phyloP scores from a whole-genome alignment of 441 rosid genomes.

The Pelargonium myrrhifolium region DNA sequence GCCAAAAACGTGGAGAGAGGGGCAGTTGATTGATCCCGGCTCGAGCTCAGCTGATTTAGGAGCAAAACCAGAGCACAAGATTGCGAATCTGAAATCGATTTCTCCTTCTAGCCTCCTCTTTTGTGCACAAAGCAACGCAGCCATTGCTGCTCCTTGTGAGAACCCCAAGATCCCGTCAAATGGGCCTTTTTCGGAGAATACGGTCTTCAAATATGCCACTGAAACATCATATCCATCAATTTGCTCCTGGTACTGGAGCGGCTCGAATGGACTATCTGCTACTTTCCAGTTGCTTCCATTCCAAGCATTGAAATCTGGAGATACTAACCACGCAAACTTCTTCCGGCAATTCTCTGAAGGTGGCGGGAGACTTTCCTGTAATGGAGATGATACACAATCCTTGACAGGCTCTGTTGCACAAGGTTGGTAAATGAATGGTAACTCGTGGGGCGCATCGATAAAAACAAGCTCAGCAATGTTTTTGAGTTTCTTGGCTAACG shows the following conservation, averaged over 20 bases:
- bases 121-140: constrained; percentile 52
- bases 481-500: constrained; percentile 85
- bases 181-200: constrained; percentile 54
- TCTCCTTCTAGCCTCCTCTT: constrained; percentile 33
- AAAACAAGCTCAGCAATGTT: constrained; percentile 62
- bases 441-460: constrained; percentile 73
- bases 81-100: constrained; percentile 61
- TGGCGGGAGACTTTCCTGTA: constrained; percentile 32
- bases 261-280: constrained; percentile 58
- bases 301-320: constrained; percentile 34
- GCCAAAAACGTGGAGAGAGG: constrained; percentile 87
- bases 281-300: constrained; percentile 44
- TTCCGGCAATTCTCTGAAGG: constrained; percentile 45
- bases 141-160: constrained; percentile 92
- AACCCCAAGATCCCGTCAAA: constrained; percentile 90
- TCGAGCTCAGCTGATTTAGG: constrained; percentile 26
- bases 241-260: constrained; percentile 73
- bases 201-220: constrained; percentile 37
- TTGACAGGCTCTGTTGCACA: constrained; percentile 9
- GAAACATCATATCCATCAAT: constrained; percentile 67
- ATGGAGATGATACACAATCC: constrained; percentile 20
- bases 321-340: constrained; percentile 80
- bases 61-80: constrained; percentile 76
- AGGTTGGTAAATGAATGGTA: constrained; percentile 64
- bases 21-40: constrained; percentile 42